Base-by-base conservation (phyloP, 768 basidiomycete species). In the Tricholoma hemisulphureum region DNA sequence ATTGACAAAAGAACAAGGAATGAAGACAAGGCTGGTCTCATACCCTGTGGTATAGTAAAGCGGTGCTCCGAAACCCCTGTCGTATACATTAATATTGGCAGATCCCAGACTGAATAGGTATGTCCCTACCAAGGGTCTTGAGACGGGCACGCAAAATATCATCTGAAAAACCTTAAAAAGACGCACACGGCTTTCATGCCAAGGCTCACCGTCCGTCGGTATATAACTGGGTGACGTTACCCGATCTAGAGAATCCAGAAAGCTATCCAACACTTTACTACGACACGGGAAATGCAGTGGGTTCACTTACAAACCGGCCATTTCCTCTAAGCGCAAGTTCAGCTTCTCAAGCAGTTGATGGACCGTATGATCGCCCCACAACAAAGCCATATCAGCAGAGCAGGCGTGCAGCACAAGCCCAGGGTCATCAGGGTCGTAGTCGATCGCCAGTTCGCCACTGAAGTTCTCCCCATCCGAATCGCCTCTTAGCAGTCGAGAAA, bases 111-210 rank as follows among this genome's bases (percentile, higher is more conserved):
- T n/a, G 32, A 54, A 26, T 13, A 28, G 51, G 37, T 53, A 24
- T 32, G 57, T 28, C 61, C 69, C 7, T 50, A 77, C 80, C 72
- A 51, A 68, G 71, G 2, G 85, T 86, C 69, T 88, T 89, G 48
- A 90, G 64, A 13, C 88, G 80, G 5, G 88, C 88, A 4, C 86
- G 81, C 24, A 90, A 77, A 54, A 90, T 85, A 65, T 90, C 87
- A 65, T 89, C 88, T 89, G 51, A 3, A 50, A 23, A n/a, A 9
- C 8, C 51, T 41, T n/a, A 20, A 55, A n/a, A 54, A 20, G 60
- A 55, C 24, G 13, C 1, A 4, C n/a, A 32, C 39, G 31, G 29
- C 24, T 23, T 51, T 20, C 35, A 24, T 29, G 59, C 18, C 14
- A 28, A 6, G 16, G 55, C 71, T 28, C 65, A 88, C 88, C 86